Evolutionary conservation across 257 asterid genomes (phyloP), one percentile per base, ranked within the genome.

Genomic region (Penstemon barbatus): DNA sequence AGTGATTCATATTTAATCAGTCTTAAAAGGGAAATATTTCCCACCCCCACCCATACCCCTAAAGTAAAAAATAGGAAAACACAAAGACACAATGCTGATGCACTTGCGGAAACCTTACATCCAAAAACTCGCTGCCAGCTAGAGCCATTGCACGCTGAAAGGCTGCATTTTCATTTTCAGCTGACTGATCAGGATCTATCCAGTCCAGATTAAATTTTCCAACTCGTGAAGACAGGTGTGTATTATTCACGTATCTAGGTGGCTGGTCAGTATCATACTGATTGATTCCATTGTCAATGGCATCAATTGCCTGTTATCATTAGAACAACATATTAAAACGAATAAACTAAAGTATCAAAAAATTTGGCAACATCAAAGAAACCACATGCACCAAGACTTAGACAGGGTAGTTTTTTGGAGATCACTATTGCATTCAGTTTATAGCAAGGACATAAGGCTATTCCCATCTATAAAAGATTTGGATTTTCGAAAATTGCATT

Each of bases 181-280:
- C 72, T 15, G 98, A 89, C 72, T 87, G 96, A 42, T 92, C 96
- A 40, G 88, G 85, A 61, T 92, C 96, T 25, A 68, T 82, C 98
- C 98, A 92, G 44, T 92, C 98, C 82, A 87, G 77, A 74, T 92
- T 92, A 33, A 87, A 69, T 78, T 77, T 92, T 69, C 92, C 96
- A 72, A 92, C 91, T 52, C 98, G 88, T 48, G 96, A 89, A 78
- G 97, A 86, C 75, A 92, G 75, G 74, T 87, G 89, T 0, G 96
- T 89, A 70, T 79, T 84, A 67, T 87, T 89, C 61, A 86, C 95
- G 58, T 89, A 92, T 79, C 85, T 80, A 8, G 98, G 95, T n/a
- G 88, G 87, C 73, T 86, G 90, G 76, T 92, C 97, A 0, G 97
- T 87, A 45, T 89, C 98, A 46, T 84, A 89, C 79, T 75, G 97